Percentiles rank a stretch among this genome's conserved stretches.
Conservation (phyloP, 164 flowering plant genomes). For the Platanus orientalis region DNA sequence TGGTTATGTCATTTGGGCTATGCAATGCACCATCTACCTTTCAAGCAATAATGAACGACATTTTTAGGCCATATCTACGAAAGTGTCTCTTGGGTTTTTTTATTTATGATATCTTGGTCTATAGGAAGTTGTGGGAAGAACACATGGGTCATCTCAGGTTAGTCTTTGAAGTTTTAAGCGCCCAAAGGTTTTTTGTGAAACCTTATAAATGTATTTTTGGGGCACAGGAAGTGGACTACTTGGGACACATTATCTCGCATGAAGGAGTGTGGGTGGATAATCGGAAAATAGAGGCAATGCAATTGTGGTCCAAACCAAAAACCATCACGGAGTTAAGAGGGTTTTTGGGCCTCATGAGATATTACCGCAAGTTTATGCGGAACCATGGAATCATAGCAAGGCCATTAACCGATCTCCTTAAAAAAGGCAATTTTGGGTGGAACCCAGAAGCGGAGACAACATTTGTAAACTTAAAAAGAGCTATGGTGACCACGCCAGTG, state of each 20-base stretch:
- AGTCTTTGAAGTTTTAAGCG: too few relatives aligned
- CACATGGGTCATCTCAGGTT: too few relatives aligned
- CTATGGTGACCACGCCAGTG: too few relatives aligned
- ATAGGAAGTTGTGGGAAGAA: neutral
- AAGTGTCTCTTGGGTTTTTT: neutral
- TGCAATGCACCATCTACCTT: neutral
- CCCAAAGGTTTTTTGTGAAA: neutral
- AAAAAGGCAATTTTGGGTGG: neutral
- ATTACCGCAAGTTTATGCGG: constrained; percentile 2
- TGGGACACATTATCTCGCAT: constrained; percentile 6
- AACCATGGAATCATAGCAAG: neutral
- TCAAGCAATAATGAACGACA: neutral
- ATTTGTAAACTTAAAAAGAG: neutral
- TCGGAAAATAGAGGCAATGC: neutral
- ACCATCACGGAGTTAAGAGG: neutral
- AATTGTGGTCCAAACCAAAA: constrained; percentile 1
- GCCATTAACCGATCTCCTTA: neutral
- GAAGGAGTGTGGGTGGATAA: constrained; percentile 6
- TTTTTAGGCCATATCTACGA: neutral
- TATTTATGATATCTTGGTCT: constrained; percentile 1
- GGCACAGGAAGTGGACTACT: neutral
- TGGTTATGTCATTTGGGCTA: too few relatives aligned
- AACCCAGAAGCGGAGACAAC: neutral
- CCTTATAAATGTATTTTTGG: constrained; percentile 8
- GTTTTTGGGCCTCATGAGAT: constrained; percentile 5